A percentile compares a stretch with the other conserved stretches of the same genome.
These are phyloP conservation scores for Larix kaempferi DNA, from an alignment of 75 land plant genomes.

Conservation along the genomic window DNA sequence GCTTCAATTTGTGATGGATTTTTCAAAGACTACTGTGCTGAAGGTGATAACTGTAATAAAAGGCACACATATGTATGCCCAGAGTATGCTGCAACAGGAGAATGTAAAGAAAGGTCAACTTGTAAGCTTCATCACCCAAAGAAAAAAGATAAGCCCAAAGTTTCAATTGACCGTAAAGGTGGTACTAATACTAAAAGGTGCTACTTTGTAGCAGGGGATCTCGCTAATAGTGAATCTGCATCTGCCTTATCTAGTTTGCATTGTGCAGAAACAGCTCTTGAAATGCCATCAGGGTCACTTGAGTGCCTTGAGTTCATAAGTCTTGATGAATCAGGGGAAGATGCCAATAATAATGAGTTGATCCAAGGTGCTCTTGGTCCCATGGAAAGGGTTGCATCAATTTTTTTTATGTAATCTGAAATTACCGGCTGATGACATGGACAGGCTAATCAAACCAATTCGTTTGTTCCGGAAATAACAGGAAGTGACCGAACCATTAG, in stretches of 20 bases:
- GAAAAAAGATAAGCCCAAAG: constrained; percentile 36
- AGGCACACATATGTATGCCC: constrained; percentile 95
- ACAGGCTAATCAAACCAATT: constrained; percentile 11
- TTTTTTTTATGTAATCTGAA: background rate
- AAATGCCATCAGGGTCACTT: background rate
- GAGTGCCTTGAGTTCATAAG: constrained; percentile 13
- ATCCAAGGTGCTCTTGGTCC: background rate
- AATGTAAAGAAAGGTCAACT: constrained; percentile 48
- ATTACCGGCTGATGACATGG: constrained; percentile 6
- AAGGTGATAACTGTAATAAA: constrained; percentile 96
- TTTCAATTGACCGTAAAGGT: constrained; percentile 15
- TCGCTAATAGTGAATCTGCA: constrained; percentile 28
- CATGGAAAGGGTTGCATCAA: background rate
- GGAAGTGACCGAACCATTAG: no score
- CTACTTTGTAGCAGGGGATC: constrained; percentile 38
- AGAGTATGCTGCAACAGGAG: constrained; percentile 62
- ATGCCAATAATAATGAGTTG: background rate
- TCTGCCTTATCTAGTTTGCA: constrained; percentile 8
- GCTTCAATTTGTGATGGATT: constrained; percentile 94
- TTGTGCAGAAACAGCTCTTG: constrained; percentile 3
- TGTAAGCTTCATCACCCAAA: constrained; percentile 97
- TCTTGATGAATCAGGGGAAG: constrained; percentile 3
- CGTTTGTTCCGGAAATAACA: constrained; percentile 6
- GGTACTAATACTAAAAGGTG: constrained; percentile 35
- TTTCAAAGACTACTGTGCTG: constrained; percentile 93